Base-by-base conservation (phyloP, 2,329 filamentous ascomycete genomes). In the Westerdykella aurantiaca region DNA sequence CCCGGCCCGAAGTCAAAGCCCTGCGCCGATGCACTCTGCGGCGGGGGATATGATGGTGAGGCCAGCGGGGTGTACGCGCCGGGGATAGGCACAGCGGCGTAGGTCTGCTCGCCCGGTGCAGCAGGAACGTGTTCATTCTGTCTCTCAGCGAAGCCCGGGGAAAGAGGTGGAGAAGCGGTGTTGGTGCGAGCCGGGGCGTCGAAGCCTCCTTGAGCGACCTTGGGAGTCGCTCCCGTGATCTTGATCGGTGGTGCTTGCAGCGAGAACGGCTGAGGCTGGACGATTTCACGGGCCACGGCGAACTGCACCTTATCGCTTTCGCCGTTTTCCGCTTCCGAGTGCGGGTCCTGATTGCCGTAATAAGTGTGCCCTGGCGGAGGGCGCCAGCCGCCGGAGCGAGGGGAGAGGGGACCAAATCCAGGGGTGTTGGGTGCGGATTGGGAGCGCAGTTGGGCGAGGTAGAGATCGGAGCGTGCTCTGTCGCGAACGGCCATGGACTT, bases 401-500 rank as follows among this genome's bases (percentile, higher is more conserved):
- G 67, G 70, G 85, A 85, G 66, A 83, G 81, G 23, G 82, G 83
- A 16, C 70, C 70, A 35, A 94, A 89, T 52, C 89, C 89, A 11
- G 91, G 91, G 0, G 91, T 96, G 75, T 96, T 96, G 56, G 91
- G 91, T 5, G 89, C 90, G 21, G 89, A 95, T 72, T 97, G 90
- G 16, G 81, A 69, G 44, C 72, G 71, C 13, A 76, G 69, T 44
- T 75, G 72, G 13, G 73, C 89, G 51, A 97, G 87, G 75, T 97
- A 97, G 52, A 98, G 81, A 67, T 97, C 90, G 49, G 87, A 91
- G 50, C 93, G 86, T 53, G 93, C 93, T 63, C 87, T 86, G 76
- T 98, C 93, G 58, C 93, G 88, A 65, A 86, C 76, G 66, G 95
- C 86, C 93, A 98, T 98, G 51, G 89, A 90, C 78, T 96, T 97